These are phyloP conservation scores for Amniculicola lignicola DNA, from an alignment of 495 filamentous ascomycete genomes.

Conservation along the genomic window DNA sequence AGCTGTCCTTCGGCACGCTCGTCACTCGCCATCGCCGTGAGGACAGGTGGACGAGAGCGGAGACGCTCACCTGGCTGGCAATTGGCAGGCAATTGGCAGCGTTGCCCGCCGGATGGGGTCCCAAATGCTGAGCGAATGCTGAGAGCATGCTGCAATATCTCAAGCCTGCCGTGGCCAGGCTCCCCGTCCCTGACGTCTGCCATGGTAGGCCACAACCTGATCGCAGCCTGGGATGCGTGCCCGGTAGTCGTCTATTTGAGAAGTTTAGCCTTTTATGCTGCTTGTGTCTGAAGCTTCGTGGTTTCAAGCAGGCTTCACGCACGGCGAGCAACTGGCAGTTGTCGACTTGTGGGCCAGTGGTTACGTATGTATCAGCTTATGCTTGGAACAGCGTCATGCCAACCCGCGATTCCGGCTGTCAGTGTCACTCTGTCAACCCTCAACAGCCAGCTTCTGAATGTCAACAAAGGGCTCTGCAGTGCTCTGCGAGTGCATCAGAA, in stretches of 20 bases:
- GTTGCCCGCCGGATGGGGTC: not conserved
- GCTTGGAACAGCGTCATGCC: too few species aligned
- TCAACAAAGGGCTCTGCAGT: too few species aligned
- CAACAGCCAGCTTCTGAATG: too few species aligned
- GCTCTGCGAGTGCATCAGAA: too few species aligned
- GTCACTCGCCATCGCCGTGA: not conserved
- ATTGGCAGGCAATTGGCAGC: not conserved
- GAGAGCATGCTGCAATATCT: too few species aligned
- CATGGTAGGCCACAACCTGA: not conserved
- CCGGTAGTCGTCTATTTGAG: not conserved
- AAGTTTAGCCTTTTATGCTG: slow-evolving; percentile 11
- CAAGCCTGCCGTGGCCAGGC: too few species aligned
- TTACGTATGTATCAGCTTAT: not conserved
- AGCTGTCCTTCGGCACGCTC: not conserved
- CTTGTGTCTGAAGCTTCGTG: not conserved
- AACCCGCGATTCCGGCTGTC: too few species aligned
- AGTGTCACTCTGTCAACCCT: too few species aligned
- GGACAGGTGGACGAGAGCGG: not conserved
- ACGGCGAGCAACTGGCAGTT: not conserved
- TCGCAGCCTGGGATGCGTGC: not conserved
- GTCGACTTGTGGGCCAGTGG: not conserved
- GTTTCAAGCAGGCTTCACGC: slow-evolving; percentile 5
- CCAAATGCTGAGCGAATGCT: not conserved
- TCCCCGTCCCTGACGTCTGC: not conserved
- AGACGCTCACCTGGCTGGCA: not conserved